Evolutionary conservation across 345 rosid species (phyloP).

Genomic region (Salix arbutifolia): DNA sequence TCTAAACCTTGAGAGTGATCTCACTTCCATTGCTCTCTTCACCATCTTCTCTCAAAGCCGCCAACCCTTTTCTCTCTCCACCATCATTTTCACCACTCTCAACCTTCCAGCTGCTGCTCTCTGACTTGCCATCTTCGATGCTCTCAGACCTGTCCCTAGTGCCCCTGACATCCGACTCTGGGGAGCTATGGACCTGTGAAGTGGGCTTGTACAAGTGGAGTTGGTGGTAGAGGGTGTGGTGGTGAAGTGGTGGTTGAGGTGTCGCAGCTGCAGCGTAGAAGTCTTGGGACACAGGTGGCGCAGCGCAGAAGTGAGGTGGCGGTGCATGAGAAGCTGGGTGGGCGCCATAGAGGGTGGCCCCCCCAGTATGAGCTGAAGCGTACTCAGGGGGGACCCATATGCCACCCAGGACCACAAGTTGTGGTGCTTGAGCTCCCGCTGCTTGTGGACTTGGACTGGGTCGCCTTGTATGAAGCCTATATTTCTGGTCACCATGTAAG

Average conservation of each 20-base stretch:
- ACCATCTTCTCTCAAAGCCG: conserved; percentile 63
- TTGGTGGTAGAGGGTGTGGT: conserved; percentile 50
- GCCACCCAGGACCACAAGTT: conserved; percentile 79
- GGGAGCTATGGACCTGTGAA: conserved; percentile 46
- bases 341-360: conserved; percentile 47
- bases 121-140: conserved; percentile 81
- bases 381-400: conserved; percentile 97
- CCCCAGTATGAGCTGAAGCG: conserved; percentile 57
- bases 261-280: conserved; percentile 49
- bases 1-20: conserved; percentile 76
- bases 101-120: conserved; percentile 73
- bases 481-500: conserved; percentile 53
- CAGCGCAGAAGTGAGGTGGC: conserved; percentile 58
- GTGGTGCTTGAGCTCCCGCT: conserved; percentile 53
- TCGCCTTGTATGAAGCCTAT: conserved; percentile 92
- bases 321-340: conserved; percentile 46
- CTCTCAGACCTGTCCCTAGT: conserved; percentile 62
- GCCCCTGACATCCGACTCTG: conserved; percentile 47
- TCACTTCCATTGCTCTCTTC: conserved; percentile 85
- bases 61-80: conserved; percentile 60
- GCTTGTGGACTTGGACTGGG: conserved; percentile 90
- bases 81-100: conserved; percentile 53
- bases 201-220: conserved; percentile 50
- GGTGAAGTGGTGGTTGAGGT: conserved; percentile 42
- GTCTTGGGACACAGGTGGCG: conserved; percentile 61